Evolutionary conservation across 345 rosid species (phyloP).

Genomic region (Salix viminalis): DNA sequence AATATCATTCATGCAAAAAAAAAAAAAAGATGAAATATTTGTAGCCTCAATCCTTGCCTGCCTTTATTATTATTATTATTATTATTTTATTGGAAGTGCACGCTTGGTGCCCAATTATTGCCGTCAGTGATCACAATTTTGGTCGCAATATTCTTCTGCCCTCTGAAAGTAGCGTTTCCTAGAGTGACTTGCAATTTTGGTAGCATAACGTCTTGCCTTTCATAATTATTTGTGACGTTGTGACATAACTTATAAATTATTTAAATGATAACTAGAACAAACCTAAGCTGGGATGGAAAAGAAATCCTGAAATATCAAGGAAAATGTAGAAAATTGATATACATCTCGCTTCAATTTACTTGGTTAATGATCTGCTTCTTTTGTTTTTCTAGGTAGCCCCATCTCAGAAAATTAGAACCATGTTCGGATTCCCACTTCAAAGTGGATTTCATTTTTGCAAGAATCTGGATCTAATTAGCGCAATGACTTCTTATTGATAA

Average conservation of each 20-base stretch:
- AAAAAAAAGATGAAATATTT: not conserved
- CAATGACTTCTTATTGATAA: no score
- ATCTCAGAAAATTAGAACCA: no score
- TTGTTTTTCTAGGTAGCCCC: not conserved
- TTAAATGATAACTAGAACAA: no score
- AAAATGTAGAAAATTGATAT: not conserved
- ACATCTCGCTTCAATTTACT: not conserved
- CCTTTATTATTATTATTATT: not conserved
- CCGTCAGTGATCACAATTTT: conserved; percentile 24
- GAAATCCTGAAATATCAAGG: no score
- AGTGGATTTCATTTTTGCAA: no score
- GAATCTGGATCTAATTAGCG: no score
- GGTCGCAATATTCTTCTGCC: not conserved
- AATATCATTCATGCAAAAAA: not conserved
- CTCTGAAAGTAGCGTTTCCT: not conserved
- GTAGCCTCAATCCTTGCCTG: not conserved
- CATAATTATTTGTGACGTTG: not conserved
- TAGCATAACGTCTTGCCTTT: not conserved
- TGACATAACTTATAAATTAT: no score
- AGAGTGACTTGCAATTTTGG: not conserved
- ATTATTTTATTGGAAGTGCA: conserved; percentile 26
- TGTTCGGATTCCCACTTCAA: no score
- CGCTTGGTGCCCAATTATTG: conserved; percentile 48
- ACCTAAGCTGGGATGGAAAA: no score
- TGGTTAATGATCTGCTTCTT: no score